A percentile compares a stretch with the other conserved stretches of the same genome.
Conservation (phyloP, 495 filamentous ascomycete species). For the Penicillium roqueforti region DNA sequence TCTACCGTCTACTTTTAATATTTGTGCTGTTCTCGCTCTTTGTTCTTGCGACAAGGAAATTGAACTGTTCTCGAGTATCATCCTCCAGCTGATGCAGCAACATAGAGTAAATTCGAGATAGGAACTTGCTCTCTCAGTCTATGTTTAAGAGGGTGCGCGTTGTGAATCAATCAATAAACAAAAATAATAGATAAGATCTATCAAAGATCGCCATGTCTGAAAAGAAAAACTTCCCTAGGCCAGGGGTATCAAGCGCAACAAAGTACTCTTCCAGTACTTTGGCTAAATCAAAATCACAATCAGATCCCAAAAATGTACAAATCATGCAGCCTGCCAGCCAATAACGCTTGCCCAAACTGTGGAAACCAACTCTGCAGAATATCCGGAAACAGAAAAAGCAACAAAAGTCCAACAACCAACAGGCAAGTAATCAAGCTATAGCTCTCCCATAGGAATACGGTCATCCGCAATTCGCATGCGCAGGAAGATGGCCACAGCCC, state of each 20-base stretch:
- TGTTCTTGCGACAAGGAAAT: constrained; percentile 11
- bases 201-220: constrained; percentile 8
- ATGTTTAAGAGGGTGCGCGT: background rate
- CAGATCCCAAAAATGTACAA: constrained; percentile 6
- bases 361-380: constrained; percentile 4
- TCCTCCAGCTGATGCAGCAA: background rate
- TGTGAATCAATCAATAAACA: background rate
- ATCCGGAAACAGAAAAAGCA: constrained; percentile 1
- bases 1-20: constrained; percentile 24
- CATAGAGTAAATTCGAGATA: background rate
- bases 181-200: constrained; percentile 15
- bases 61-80: background rate
- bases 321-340: background rate
- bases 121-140: background rate
- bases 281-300: background rate
- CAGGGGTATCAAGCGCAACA: constrained; percentile 3
- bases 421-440: constrained; percentile 15
- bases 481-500: constrained; percentile 37
- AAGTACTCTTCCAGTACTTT: background rate
- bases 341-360: background rate
- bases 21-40: constrained; percentile 8
- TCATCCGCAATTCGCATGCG: constrained; percentile 40
- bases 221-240: constrained; percentile 9
- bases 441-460: constrained; percentile 18
- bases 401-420: background rate